Evolutionary conservation across 768 basidiomycete genomes (phyloP).

Genomic region (Panaeolus papilionaceus): DNA sequence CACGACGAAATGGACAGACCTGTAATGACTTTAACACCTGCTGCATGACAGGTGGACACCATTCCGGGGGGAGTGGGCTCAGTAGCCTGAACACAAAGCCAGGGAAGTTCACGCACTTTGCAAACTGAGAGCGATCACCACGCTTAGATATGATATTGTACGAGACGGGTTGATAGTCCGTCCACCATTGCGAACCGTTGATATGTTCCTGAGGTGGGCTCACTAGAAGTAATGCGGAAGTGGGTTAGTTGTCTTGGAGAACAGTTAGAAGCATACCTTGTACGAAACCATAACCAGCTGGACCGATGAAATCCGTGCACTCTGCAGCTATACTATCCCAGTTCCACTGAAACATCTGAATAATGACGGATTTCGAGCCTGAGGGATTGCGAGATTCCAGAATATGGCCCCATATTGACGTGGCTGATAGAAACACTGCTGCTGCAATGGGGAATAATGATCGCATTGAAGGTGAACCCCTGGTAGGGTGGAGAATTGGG

Average conservation of each 20-base stretch:
- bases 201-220: constrained; percentile 66
- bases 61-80: constrained; percentile 37
- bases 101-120: constrained; percentile 32
- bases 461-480: not conserved
- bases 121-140: constrained; percentile 60
- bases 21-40: constrained; percentile 62
- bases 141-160: constrained; percentile 71
- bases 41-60: constrained; percentile 56
- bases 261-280: constrained; percentile 53
- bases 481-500: no score
- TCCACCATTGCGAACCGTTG: constrained; percentile 71
- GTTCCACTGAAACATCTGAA: constrained; percentile 76
- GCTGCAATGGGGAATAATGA: not conserved
- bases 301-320: constrained; percentile 70
- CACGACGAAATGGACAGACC: constrained; percentile 35
- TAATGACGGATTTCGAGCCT: constrained; percentile 56
- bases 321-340: constrained; percentile 67
- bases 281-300: constrained; percentile 73
- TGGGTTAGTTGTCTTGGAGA: not conserved
- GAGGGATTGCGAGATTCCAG: constrained; percentile 31
- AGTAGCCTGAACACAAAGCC: not conserved
- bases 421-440: not conserved
- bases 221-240: constrained; percentile 31
- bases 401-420: not conserved
- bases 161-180: constrained; percentile 74